A percentile compares a stretch with the other conserved stretches of the same genome.
phyloP scores from a whole-genome alignment of 2,329 filamentous ascomycete species.

The Sporothrix sp. region DNA sequence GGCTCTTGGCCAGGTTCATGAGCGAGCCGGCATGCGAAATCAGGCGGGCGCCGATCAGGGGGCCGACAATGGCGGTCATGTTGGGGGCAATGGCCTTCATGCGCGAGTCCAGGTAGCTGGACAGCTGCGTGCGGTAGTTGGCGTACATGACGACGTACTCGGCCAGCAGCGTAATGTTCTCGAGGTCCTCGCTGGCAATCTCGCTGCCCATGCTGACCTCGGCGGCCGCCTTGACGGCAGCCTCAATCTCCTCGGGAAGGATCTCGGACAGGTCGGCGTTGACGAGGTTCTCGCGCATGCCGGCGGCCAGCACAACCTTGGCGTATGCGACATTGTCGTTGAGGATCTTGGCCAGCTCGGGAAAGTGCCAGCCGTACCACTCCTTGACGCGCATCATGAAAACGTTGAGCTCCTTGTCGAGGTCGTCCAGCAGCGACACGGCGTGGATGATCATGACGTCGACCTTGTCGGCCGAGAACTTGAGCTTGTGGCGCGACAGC shows the following conservation, averaged over 20 bases:
- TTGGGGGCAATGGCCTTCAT: conserved; percentile 98
- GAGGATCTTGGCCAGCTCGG: conserved; percentile 91
- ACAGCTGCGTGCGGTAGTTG: conserved; percentile 80
- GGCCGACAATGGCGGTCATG: conserved; percentile 83
- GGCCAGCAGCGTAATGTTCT: conserved; percentile 84
- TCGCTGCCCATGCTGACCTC: conserved; percentile 99
- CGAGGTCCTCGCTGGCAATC: conserved; percentile 83
- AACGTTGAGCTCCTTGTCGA: conserved; percentile 98
- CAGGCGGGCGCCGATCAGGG: conserved; percentile 85
- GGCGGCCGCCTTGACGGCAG: conserved; percentile 81
- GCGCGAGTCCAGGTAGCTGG: conserved; percentile 78
- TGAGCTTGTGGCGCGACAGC: conserved; percentile 92
- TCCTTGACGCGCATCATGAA: conserved; percentile 99
- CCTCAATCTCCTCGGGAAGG: conserved; percentile 90
- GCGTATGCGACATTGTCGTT: conserved; percentile 96
- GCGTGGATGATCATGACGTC: conserved; percentile 99
- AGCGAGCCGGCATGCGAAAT: conserved; percentile 93
- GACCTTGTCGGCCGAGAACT: conserved; percentile 97
- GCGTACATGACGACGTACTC: conserved; percentile 90
- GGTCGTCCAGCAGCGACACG: conserved; percentile 83
- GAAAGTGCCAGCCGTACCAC: conserved; percentile 99
- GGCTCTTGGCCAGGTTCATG: conserved; percentile 88
- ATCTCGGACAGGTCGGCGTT: conserved; percentile 76
- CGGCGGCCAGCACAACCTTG: conserved; percentile 77
- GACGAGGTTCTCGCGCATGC: conserved; percentile 73